Conservation (phyloP, 495 filamentous ascomycete species). For the Penicillium nucicola region DNA sequence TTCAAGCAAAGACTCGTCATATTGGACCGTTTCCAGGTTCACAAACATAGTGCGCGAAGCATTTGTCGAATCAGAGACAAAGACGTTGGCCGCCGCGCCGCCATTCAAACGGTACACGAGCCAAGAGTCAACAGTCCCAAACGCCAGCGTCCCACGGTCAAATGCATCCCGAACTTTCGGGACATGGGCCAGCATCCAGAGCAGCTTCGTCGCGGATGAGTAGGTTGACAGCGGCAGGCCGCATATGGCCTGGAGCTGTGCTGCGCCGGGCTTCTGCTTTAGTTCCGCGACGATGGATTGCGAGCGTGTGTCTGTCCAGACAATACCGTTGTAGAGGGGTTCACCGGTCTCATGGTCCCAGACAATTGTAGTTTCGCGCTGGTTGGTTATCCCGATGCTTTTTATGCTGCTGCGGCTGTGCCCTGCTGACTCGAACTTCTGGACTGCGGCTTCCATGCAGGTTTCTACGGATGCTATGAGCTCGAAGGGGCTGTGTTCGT, state of each 20-base stretch:
- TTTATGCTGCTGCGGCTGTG: conserved; percentile 67
- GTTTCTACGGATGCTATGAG: conserved; percentile 73
- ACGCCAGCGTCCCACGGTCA: conserved; percentile 73
- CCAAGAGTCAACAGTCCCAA: conserved; percentile 94
- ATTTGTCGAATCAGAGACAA: conserved; percentile 90
- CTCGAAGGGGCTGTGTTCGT: conserved; percentile 85
- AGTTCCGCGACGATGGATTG: conserved; percentile 71
- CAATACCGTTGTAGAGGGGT: conserved; percentile 84
- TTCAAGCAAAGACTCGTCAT: conserved; percentile 74
- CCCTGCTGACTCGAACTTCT: conserved; percentile 64
- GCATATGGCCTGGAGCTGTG: conserved; percentile 68
- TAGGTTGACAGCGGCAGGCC: conserved; percentile 92
- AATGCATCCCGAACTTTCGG: conserved; percentile 71
- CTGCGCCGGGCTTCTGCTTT: conserved; percentile 60
- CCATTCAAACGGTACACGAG: conserved; percentile 88
- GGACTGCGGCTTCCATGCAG: conserved; percentile 78
- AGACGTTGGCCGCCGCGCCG: conserved; percentile 61
- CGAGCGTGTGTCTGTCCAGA: conserved; percentile 92
- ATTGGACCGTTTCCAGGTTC: conserved; percentile 80
- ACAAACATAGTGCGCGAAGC: conserved; percentile 97
- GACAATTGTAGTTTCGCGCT: conserved; percentile 89
- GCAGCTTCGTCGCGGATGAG: conserved; percentile 83
- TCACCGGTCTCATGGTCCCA: conserved; percentile 89
- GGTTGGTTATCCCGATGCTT: conserved; percentile 89
- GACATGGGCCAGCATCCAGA: conserved; percentile 81